A percentile compares a stretch with the other conserved stretches of the same genome.
Conservation (phyloP, 495 filamentous ascomycete genomes). For the Trichoderma orchidacearum region DNA sequence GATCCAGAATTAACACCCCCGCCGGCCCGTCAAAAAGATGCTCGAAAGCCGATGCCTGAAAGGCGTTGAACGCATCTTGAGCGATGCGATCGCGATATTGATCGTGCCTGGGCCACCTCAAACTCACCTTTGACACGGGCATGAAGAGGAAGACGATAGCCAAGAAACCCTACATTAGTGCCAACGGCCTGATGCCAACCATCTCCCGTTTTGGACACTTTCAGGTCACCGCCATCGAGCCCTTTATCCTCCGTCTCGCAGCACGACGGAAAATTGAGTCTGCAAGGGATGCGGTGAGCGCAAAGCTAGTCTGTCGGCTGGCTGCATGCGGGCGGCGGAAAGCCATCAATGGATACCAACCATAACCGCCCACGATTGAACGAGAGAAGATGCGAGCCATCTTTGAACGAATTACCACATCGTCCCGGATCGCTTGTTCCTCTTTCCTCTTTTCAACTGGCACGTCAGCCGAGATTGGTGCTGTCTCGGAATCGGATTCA, state of each 20-base stretch:
- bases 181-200: too few relatives aligned
- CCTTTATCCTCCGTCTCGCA: background rate
- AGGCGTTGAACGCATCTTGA: background rate
- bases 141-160: too few relatives aligned
- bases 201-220: too few relatives aligned
- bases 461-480: too few relatives aligned
- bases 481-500: background rate
- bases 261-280: slow-evolving; percentile 1
- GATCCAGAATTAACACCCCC: background rate
- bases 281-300: background rate
- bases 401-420: too few relatives aligned
- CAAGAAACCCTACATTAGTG: too few relatives aligned
- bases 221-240: too few relatives aligned
- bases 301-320: background rate
- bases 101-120: background rate
- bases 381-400: too few relatives aligned
- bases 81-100: background rate
- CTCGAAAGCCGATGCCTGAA: too few relatives aligned
- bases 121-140: too few relatives aligned
- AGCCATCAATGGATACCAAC: background rate
- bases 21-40: background rate
- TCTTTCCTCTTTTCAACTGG: too few relatives aligned
- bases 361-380: background rate
- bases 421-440: too few relatives aligned
- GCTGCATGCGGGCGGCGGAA: background rate